Evolutionary conservation across 805 yeast genomes (phyloP).

Genomic region (Candida krabiensis): DNA sequence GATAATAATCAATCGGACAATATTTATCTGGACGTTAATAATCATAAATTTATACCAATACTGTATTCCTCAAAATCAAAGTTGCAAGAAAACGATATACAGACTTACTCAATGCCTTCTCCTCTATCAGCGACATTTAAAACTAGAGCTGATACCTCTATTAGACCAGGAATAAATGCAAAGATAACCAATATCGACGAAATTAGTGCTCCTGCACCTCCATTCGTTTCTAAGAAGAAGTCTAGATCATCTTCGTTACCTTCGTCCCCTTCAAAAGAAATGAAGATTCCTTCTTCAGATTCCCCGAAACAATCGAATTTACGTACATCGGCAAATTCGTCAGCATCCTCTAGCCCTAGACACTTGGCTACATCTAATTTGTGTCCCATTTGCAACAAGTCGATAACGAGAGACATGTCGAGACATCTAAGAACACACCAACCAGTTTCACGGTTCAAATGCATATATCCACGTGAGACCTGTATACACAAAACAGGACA

Average conservation of each 20-base stretch:
- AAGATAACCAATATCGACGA: neutral
- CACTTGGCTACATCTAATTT: conserved; percentile 13
- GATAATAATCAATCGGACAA: neutral
- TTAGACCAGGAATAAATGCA: neutral
- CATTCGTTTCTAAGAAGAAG: neutral
- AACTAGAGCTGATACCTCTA: conserved; percentile 2
- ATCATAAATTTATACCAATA: neutral
- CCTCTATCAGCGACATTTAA: neutral
- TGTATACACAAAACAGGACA: conserved; percentile 61
- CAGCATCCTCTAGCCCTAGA: conserved; percentile 1
- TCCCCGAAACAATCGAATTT: neutral
- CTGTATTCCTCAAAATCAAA: neutral
- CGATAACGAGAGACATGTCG: conserved; percentile 58
- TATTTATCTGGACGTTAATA: neutral
- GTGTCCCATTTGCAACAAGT: conserved; percentile 54
- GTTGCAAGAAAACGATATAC: neutral
- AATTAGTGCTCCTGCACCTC: conserved; percentile 2
- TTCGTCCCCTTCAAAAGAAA: neutral
- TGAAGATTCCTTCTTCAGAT: neutral
- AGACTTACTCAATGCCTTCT: neutral
- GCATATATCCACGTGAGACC: conserved; percentile 54
- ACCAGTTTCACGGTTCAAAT: conserved; percentile 52
- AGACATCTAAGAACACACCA: conserved; percentile 66
- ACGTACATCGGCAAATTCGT: neutral
- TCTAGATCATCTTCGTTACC: neutral